phyloP scores from a whole-genome alignment of 148 eudicot genomes.

The Polygonum maritimum region DNA sequence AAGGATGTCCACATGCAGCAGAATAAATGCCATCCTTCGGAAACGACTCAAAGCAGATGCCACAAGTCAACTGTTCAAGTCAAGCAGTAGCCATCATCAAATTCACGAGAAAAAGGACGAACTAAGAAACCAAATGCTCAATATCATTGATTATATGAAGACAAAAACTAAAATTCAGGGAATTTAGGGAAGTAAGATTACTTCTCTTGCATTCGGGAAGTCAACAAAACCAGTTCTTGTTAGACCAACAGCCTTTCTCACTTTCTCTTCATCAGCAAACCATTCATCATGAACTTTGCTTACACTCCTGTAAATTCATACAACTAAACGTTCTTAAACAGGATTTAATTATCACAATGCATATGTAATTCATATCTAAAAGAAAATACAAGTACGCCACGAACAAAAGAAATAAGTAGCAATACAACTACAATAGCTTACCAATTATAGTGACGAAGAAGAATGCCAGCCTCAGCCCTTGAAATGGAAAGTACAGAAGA shows the following conservation, averaged over 20 bases:
- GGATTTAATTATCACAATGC: not conserved
- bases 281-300: constrained; percentile 85
- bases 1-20: constrained; percentile 87
- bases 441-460: constrained; percentile 20
- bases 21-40: constrained; percentile 43
- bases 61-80: constrained; percentile 55
- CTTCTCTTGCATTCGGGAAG: constrained; percentile 44
- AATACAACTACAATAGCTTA: not conserved
- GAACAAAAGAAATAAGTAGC: not conserved
- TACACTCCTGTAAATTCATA: constrained; percentile 56
- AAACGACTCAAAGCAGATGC: constrained; percentile 72
- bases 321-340: constrained; percentile 7
- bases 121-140: not conserved
- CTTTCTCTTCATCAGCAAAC: constrained; percentile 86
- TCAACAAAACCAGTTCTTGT: constrained; percentile 37
- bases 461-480: constrained; percentile 12
- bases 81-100: not conserved
- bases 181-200: constrained; percentile 13
- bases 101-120: not conserved
- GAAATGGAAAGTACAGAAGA: constrained; percentile 19
- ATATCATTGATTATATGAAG: not conserved
- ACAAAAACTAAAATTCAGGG: not conserved
- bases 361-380: not conserved
- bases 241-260: constrained; percentile 64
- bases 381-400: not conserved